These are phyloP conservation scores for Fusarium sp. DNA, from an alignment of 2,329 filamentous ascomycete genomes.

Conservation along the genomic window DNA sequence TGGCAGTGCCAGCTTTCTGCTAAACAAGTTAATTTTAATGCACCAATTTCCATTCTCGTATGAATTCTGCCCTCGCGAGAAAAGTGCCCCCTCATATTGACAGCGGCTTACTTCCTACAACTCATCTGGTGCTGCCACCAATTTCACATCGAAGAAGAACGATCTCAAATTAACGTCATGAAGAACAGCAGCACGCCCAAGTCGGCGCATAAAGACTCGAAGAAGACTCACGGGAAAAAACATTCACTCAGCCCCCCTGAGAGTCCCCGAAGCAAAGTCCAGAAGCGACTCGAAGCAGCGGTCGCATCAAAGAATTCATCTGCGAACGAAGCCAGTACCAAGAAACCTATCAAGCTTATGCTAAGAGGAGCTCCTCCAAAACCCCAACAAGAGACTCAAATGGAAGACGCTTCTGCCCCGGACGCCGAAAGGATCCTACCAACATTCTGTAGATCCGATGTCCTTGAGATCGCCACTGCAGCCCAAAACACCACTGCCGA, in stretches of 20 bases:
- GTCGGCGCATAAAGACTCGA: constrained; percentile 7
- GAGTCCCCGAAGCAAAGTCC: constrained; percentile 16
- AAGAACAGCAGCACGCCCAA: constrained; percentile 19
- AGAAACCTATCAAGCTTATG: constrained; percentile 17
- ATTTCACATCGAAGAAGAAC: constrained; percentile 13
- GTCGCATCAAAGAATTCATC: not conserved
- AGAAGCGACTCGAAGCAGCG: constrained; percentile 15
- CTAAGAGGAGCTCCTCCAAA: not conserved
- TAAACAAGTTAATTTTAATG: too few relatives aligned
- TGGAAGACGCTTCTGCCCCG: constrained; percentile 5
- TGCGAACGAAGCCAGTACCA: not conserved
- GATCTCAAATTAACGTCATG: constrained; percentile 17
- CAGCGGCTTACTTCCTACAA: constrained; percentile 27
- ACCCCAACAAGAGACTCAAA: constrained; percentile 4
- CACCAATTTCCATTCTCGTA: too few relatives aligned
- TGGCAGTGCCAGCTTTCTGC: not conserved
- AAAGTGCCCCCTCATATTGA: constrained; percentile 24
- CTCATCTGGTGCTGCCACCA: constrained; percentile 17
- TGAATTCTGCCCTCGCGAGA: constrained; percentile 26
- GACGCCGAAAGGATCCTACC: not conserved
- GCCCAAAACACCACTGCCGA: not conserved
- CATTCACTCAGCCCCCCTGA: not conserved
- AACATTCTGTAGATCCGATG: constrained; percentile 2
- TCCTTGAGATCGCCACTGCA: constrained; percentile 3
- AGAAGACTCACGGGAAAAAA: constrained; percentile 4